phyloP scores from a whole-genome alignment of 2,329 filamentous ascomycete species.

The Colletotrichum sp. region DNA sequence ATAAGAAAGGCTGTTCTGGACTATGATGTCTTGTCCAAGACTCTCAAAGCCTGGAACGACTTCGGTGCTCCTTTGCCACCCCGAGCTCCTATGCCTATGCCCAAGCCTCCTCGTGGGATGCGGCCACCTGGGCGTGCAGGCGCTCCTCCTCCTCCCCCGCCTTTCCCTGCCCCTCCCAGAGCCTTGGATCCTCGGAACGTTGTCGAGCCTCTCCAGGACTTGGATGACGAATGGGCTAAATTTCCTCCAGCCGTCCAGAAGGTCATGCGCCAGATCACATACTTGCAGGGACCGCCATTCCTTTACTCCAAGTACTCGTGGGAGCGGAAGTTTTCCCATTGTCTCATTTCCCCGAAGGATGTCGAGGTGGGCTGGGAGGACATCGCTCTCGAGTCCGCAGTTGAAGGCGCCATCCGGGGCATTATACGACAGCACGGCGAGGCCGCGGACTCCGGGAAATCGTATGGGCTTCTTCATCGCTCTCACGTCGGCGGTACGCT shows the following conservation, averaged over 20 bases:
- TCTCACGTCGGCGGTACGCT: constrained; percentile 24
- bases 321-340: not conserved
- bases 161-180: not conserved
- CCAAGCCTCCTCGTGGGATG: not conserved
- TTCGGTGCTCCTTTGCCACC: not conserved
- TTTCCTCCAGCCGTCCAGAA: not conserved
- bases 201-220: not conserved
- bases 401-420: not conserved
- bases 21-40: not conserved
- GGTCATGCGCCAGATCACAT: not conserved
- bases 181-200: not conserved
- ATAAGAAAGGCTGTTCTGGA: not conserved
- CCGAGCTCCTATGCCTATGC: not conserved
- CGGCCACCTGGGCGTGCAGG: not conserved
- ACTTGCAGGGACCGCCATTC: not conserved
- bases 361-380: not conserved
- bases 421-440: not conserved
- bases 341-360: not conserved
- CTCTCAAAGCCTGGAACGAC: not conserved
- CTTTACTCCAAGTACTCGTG: not conserved
- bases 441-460: not conserved
- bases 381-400: not conserved
- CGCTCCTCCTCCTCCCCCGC: not conserved
- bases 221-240: not conserved
- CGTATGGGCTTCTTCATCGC: constrained; percentile 23